phyloP scores from a whole-genome alignment of 371 early-diverging fungal species.

The Zopfochytrium polystomum region DNA sequence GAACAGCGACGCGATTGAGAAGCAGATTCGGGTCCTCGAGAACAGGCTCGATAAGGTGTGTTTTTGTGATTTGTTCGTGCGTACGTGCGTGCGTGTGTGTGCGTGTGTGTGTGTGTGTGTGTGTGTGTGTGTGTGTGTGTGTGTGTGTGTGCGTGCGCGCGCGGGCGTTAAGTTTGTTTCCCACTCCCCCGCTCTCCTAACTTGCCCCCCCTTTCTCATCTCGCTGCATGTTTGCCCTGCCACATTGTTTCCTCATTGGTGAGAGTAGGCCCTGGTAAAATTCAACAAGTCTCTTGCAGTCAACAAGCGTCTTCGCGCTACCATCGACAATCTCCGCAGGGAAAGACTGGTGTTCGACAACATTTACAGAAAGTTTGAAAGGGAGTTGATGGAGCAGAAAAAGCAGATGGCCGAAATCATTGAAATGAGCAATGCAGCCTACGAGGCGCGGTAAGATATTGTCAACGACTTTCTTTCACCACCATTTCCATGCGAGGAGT shows the following conservation, averaged over 20 bases:
- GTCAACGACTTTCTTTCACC: background rate
- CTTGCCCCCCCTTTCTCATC: too few species aligned
- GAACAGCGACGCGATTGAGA: conserved; percentile 49
- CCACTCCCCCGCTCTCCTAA: too few species aligned
- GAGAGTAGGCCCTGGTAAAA: conserved; percentile 48
- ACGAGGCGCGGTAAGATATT: conserved; percentile 52
- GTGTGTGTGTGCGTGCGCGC: background rate
- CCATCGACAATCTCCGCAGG: conserved; percentile 52
- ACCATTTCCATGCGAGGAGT: too few species aligned
- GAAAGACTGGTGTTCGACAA: conserved; percentile 58
- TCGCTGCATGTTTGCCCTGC: too few species aligned
- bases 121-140: too few species aligned
- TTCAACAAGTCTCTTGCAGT: conserved; percentile 56
- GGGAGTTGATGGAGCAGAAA: conserved; percentile 53
- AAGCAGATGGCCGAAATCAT: conserved; percentile 58
- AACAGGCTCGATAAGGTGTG: conserved; percentile 55
- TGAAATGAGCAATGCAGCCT: conserved; percentile 55
- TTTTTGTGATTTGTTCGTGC: background rate
- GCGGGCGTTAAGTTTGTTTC: background rate
- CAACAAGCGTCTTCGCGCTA: conserved; percentile 48
- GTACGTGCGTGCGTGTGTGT: background rate
- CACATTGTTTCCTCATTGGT: background rate
- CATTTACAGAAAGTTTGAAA: conserved; percentile 53
- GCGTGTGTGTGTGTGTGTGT: background rate
- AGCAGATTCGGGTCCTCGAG: conserved; percentile 54